Base-by-base conservation (phyloP, 139 green algal species). In the Asterochloris erici region DNA sequence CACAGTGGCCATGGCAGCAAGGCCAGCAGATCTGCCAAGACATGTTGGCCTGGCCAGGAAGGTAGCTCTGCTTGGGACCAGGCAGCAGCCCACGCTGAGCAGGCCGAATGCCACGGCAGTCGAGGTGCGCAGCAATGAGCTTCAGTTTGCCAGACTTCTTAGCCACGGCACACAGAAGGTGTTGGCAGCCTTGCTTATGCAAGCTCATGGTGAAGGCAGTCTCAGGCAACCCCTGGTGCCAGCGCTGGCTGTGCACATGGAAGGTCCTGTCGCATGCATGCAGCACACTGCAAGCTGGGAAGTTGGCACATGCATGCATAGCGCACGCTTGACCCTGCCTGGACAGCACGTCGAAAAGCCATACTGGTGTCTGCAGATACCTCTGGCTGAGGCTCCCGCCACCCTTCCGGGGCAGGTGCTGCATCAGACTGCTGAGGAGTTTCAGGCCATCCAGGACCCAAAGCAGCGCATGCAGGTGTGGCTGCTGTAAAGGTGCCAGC, bases 391-490 rank as follows among this genome's bases (percentile, higher is more conserved):
- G 66, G 66, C 21, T 21, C 66, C 21, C 2, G 17, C 66, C 17
- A 24, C 17, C 17, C 17, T 21, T 24, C 66, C 17, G 29, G 74
- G 21, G 27, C 17, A 63, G 28, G 11, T 79, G 27, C 21, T 82
- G 10, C 78, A 74, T 26, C 1, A 26, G 14, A 74, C 64, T 29
- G 27, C 66, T 26, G 63, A 61, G 9, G 27, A 63, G 63, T 74
- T 73, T 29, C 78, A 82, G 63, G 68, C 78, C 69, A 14, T 82
- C n/a, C 69, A 61, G 23, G 63, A 73, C 26, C 26, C 78, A 14
- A 82, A 74, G 63, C 61, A 82, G 63, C 78, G 63, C 11, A 74
- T 29, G 69, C 47, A 84, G 61, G 47, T 84, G 6, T 19, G 29
- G 28, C 29, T 17, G 19, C 17, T 47, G 14, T 21, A 17, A 66